Evolutionary conservation across 352 stramenopile genomes (phyloP), one percentile per base, ranked within the genome.

Genomic region (Globisporangium orthogonon): DNA sequence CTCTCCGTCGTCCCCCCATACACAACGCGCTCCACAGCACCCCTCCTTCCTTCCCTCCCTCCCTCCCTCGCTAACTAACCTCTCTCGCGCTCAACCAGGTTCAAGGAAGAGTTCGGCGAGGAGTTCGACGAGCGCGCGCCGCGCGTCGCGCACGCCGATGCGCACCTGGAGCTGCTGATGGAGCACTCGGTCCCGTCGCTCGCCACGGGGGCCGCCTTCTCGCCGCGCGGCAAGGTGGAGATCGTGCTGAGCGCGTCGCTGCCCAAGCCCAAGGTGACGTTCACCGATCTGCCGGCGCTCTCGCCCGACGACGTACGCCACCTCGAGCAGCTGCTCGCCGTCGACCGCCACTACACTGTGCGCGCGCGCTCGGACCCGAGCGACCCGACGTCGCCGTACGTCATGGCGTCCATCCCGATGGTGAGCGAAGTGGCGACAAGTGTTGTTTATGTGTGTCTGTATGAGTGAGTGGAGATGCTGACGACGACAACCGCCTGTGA

Each of bases 361-460:
- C 83, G 83, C 39, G 81, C 71, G 47, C 77, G 78, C 29, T 85
- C 75, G 13, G 69, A 94, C 57, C 77, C 79, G 18, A 28, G 28
- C 1, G 74, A 91, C 56, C 63, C 77, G 30, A 56, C 66, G n/a
- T 91, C 83, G 58, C 61, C 71, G 35, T 91, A 86, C 54, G 67
- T 91, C 55, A 71, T 86, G 65, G 76, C 83, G 30, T 91, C 81
- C 14, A 79, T 94, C 43, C 83, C 83, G 14, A 85, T 87, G 70
- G 72, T 82, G 48, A 0, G 15, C 15, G 23, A 15, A 14, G 2
- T 4, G 10, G 41, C 2, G 6, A 9, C 2, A 28, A 2, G 41
- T 15, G 41, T 23, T 23, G 23, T 23, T 23, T 23, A 23, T 23
- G 23, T 23, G 23, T 23, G 23, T 23, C 23, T 23, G 23, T 23